These are phyloP conservation scores for Tremella fuciformis DNA, from an alignment of 768 basidiomycete genomes.

Conservation along the genomic window DNA sequence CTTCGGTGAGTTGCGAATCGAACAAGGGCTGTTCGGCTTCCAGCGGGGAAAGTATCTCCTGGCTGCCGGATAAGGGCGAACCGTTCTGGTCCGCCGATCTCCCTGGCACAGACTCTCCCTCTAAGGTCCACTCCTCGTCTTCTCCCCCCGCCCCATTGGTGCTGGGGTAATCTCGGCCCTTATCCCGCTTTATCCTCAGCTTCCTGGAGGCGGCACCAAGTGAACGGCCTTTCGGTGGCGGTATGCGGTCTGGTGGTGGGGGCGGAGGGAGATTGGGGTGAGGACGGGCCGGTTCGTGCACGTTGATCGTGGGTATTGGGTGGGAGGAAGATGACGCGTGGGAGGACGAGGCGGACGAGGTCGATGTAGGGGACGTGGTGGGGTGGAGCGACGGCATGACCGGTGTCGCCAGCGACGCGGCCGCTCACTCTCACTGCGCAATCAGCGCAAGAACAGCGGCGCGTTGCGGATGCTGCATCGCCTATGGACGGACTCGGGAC, in stretches of 20 bases:
- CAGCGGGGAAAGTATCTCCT: background rate
- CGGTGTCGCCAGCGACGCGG: too few species aligned
- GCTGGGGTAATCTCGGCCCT: constrained; percentile 16
- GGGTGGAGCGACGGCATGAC: background rate
- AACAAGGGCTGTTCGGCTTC: constrained; percentile 12
- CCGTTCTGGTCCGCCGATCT: constrained; percentile 5
- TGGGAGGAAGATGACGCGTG: constrained; percentile 14
- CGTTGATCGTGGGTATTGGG: background rate
- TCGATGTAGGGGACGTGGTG: constrained; percentile 11
- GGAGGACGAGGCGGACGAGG: constrained; percentile 9
- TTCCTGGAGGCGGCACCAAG: constrained; percentile 15
- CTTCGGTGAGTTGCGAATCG: constrained; percentile 32
- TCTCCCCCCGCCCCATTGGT: constrained; percentile 12
- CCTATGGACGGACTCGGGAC: too few species aligned
- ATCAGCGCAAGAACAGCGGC: too few species aligned
- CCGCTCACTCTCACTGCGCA: too few species aligned
- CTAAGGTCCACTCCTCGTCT: constrained; percentile 40
- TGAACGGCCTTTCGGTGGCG: constrained; percentile 20
- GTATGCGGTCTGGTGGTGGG: constrained; percentile 24
- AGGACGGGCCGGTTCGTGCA: background rate
- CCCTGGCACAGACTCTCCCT: constrained; percentile 12
- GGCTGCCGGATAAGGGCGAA: background rate
- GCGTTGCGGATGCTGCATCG: too few species aligned
- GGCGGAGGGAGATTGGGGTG: constrained; percentile 23
- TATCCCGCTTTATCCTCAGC: constrained; percentile 21